Conservation (phyloP, 2,329 filamentous ascomycete species). For the Pseudocercospora fijiensis region DNA sequence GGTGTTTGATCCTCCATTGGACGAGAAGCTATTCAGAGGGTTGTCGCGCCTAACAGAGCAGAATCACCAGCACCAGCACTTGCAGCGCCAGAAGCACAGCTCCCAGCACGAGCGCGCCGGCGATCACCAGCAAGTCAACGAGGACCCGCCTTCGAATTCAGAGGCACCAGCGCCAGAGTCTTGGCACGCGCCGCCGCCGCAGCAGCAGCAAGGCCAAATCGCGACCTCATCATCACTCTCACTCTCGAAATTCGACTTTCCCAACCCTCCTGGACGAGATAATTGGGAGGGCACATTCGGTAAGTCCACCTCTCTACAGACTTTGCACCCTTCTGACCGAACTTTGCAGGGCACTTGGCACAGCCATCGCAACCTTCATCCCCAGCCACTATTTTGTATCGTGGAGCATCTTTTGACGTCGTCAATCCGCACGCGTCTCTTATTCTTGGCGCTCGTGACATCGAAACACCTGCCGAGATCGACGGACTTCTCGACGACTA, state of each 20-base stretch:
- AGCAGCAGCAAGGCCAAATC: not conserved
- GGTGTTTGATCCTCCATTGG: conserved; percentile 27
- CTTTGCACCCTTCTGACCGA: conserved; percentile 16
- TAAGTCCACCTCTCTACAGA: conserved; percentile 19
- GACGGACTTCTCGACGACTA: conserved; percentile 38
- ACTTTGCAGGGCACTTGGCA: conserved; percentile 23
- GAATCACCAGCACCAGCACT: not conserved
- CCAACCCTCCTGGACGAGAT: conserved; percentile 30
- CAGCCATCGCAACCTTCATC: conserved; percentile 22
- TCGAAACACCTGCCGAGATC: conserved; percentile 38
- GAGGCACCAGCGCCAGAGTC: not conserved
- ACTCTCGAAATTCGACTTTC: conserved; percentile 35
- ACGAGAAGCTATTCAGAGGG: not conserved
- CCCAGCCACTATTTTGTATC: conserved; percentile 35
- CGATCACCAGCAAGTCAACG: not conserved
- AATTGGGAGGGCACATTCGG: conserved; percentile 33
- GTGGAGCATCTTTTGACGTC: conserved; percentile 38
- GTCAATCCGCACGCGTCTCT: conserved; percentile 39
- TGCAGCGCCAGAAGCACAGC: not conserved
- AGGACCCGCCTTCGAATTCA: not conserved
- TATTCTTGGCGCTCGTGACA: conserved; percentile 28
- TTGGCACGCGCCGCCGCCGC: not conserved
- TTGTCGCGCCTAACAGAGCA: not conserved
- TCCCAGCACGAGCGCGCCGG: not conserved
- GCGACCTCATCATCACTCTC: conserved; percentile 30